Evolutionary conservation across 306 rosid species (phyloP).

Genomic region (Citrullus mucosospermus): DNA sequence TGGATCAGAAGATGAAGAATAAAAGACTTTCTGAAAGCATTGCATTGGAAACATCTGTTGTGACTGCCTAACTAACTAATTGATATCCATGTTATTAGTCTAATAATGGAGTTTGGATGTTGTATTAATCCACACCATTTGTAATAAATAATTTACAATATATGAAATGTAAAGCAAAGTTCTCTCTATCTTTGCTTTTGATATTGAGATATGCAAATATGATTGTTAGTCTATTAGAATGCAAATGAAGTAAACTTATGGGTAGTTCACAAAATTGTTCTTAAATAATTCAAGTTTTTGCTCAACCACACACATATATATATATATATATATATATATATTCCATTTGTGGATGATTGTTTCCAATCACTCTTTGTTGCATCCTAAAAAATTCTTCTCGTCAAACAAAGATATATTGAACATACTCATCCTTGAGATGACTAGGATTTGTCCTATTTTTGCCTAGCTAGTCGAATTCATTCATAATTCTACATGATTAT

Average conservation of each 20-base stretch:
- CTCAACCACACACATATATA: too few species aligned
- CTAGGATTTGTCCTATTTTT: too few species aligned
- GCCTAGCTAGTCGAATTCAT: too few species aligned
- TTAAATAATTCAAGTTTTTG: too few species aligned
- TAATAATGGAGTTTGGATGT: background rate
- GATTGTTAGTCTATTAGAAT: background rate
- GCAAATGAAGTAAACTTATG: background rate
- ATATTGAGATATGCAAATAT: background rate
- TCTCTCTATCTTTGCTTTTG: background rate
- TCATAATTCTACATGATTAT: too few species aligned
- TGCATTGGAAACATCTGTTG: slow-evolving; percentile 42
- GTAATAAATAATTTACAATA: background rate
- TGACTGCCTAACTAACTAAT: slow-evolving; percentile 31
- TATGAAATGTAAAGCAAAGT: background rate
- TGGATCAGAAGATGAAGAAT: slow-evolving; percentile 26
- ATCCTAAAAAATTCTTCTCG: too few species aligned
- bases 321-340: too few species aligned
- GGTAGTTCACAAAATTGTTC: too few species aligned
- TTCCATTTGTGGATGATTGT: too few species aligned
- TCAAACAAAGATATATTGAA: too few species aligned
- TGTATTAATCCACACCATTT: background rate
- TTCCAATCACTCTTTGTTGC: too few species aligned
- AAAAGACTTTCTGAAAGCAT: slow-evolving; percentile 22
- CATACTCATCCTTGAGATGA: too few species aligned
- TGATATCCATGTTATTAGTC: background rate